Evolutionary conservation across 1,284 basidiomycete species (phyloP), one percentile per base, ranked within the genome.

Genomic region (Pseudomicrostroma phylloplanum): DNA sequence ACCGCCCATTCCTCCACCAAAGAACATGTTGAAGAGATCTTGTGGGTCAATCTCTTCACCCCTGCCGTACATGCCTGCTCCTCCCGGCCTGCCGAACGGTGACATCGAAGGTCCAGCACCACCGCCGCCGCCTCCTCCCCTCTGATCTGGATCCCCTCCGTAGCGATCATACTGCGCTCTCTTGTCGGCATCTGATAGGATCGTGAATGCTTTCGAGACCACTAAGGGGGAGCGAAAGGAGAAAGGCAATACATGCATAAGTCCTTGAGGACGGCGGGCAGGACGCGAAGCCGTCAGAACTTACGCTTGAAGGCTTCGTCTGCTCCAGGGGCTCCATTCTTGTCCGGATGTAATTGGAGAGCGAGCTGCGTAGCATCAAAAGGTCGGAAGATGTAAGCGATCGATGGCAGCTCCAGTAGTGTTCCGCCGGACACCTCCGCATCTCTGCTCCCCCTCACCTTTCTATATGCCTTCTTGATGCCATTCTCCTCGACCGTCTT

Each of bases 11-110:
- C 84, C 87, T 19, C 88, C 88, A 23, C 91, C 92, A 79, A 98
- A 98, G 85, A 98, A 97, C 90, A 96, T 93, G 78, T 96, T 94
- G 84, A 98, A 98, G 59, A 98, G 78, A 67, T 98, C 94, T 80
- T 96, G 92, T 0, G 94, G 92, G 64, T 90, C 92, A 70, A 98
- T 83, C 78, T 96, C 93, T 58, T 87, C 87, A n/a, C 46, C 46
- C 23, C 46, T 48, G n/a, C n/a, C 46, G 46, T 48, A 48, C 54
- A 55, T 55, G 21, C 58, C 63, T 9, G 57, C 62, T 17, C 67
- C 70, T 19, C 68, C 63, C 17, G 67, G 68, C 12, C 46, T 48
- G n/a, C n/a, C 46, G 12, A 48, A 48, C n/a, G 46, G 23, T n/a
- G 46, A 48, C 46, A 48, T 48, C 3, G 46, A 48, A 3, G 46